A percentile compares a stretch with the other conserved stretches of the same genome.
These are phyloP conservation scores for Talaromyces sp. DNA, from an alignment of 2,329 filamentous ascomycete genomes.

Conservation along the genomic window DNA sequence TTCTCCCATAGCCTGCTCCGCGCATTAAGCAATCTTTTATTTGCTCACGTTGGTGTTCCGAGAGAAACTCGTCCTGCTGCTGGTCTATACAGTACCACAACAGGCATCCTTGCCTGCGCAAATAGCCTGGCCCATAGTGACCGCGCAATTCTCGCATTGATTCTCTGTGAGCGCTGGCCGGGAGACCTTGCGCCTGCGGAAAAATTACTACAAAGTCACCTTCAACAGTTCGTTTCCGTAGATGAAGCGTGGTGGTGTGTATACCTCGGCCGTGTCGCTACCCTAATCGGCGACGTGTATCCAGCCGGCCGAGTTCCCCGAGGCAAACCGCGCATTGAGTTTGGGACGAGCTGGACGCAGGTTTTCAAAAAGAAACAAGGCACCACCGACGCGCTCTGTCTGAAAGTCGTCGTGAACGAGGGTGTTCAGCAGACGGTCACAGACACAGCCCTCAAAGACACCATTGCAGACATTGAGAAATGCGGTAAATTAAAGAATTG, in stretches of 20 bases:
- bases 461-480: constrained; percentile 43
- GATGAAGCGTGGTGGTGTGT: constrained; percentile 60
- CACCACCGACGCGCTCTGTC: constrained; percentile 36
- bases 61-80: constrained; percentile 58
- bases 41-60: constrained; percentile 45
- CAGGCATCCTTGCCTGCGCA: constrained; percentile 59
- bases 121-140: constrained; percentile 71
- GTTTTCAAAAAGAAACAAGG: constrained; percentile 35
- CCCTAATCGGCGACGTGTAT: constrained; percentile 54
- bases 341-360: constrained; percentile 39
- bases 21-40: constrained; percentile 57
- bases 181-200: constrained; percentile 58
- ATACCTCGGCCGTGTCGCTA: constrained; percentile 58
- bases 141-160: constrained; percentile 65
- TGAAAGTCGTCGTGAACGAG: constrained; percentile 41
- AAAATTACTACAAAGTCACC: constrained; percentile 47
- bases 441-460: constrained; percentile 33
- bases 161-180: constrained; percentile 70
- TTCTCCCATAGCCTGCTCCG: constrained; percentile 46
- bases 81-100: constrained; percentile 67
- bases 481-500: constrained; percentile 58
- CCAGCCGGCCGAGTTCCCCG: constrained; percentile 48
- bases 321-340: constrained; percentile 29
- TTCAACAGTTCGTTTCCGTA: constrained; percentile 50
- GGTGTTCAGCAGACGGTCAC: constrained; percentile 30